Percentiles rank a stretch among this genome's conserved stretches.
Conservation (phyloP, 495 filamentous ascomycete species). For the Aspergillus conjunctus region DNA sequence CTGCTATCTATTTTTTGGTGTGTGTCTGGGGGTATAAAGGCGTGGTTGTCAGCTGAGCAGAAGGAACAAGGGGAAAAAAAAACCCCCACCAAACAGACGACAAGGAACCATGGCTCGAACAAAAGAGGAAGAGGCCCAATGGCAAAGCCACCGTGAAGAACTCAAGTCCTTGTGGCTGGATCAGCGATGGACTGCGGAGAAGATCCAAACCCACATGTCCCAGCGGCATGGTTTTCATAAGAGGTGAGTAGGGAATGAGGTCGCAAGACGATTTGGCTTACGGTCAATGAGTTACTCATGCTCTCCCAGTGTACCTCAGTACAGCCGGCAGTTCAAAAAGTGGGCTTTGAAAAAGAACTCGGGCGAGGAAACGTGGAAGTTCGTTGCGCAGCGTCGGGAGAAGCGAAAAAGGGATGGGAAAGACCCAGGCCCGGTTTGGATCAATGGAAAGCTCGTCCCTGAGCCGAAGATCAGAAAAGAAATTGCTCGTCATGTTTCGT, state of each 20-base stretch:
- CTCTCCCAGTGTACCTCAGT: not conserved
- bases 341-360: not conserved
- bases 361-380: not conserved
- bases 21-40: not conserved
- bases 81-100: not conserved
- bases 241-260: not conserved
- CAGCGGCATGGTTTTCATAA: not conserved
- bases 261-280: not conserved
- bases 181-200: not conserved
- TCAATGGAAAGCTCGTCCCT: not conserved
- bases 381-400: not conserved
- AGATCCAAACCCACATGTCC: not conserved
- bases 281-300: too few species aligned
- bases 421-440: not conserved
- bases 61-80: not conserved
- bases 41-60: not conserved
- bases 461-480: not conserved
- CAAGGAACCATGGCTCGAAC: not conserved
- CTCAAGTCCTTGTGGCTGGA: not conserved
- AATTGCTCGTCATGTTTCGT: not conserved
- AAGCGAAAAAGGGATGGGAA: not conserved
- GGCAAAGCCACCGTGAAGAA: not conserved
- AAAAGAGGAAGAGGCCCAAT: not conserved
- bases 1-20: not conserved
- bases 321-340: not conserved